Conservation (phyloP, 1,284 basidiomycete species). For the Mycena sp. region DNA sequence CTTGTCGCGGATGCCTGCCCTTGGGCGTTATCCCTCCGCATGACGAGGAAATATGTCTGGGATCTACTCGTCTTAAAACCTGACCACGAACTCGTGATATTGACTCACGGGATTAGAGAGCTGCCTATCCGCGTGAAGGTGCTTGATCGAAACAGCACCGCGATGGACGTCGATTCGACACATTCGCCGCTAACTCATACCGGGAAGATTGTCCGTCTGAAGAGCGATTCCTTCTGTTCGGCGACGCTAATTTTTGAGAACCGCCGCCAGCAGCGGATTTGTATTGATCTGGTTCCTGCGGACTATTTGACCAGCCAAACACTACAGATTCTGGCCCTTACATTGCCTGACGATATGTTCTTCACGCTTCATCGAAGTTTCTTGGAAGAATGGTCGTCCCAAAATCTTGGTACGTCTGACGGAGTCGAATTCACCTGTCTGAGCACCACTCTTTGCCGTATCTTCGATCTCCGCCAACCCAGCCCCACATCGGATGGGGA, state of each 20-base stretch:
- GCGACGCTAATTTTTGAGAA: conserved; percentile 59
- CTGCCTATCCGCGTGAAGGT: conserved; percentile 48
- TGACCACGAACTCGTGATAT: conserved; percentile 58
- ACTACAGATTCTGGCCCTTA: conserved; percentile 68
- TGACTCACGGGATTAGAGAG: conserved; percentile 68
- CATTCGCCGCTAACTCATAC: no score
- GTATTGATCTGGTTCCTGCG: conserved; percentile 59
- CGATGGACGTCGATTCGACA: conserved; percentile 39
- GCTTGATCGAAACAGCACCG: conserved; percentile 21
- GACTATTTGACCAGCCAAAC: conserved; percentile 66
- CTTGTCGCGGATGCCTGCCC: conserved; percentile 53
- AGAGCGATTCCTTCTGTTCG: conserved; percentile 54
- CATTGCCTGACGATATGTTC: conserved; percentile 62
- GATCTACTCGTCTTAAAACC: conserved; percentile 76
- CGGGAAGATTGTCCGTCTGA: conserved; percentile 47
- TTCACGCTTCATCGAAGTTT: conserved; percentile 67
- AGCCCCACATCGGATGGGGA: conserved; percentile 28
- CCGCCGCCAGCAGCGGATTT: conserved; percentile 49
- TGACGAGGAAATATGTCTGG: conserved; percentile 67
- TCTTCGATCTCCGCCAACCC: conserved; percentile 54
- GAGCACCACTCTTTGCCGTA: conserved; percentile 56
- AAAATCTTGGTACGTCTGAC: conserved; percentile 50
- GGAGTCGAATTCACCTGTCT: conserved; percentile 68
- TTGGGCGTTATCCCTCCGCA: conserved; percentile 64
- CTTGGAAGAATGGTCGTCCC: conserved; percentile 63